phyloP scores from a whole-genome alignment of 768 basidiomycete species.

The Suillus alpinus region DNA sequence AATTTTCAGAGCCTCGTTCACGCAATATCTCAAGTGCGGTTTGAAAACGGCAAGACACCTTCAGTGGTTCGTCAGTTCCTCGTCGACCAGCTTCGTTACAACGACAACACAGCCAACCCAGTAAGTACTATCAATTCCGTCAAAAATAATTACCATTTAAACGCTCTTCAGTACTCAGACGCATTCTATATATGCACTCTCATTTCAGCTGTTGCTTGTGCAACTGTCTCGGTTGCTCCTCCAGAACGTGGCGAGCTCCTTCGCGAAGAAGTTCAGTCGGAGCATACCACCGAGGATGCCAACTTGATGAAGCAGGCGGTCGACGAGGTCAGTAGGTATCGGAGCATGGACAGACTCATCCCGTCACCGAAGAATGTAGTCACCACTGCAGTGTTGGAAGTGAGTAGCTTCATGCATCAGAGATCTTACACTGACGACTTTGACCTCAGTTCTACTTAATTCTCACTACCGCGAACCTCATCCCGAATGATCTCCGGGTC shows the following conservation, averaged over 20 bases:
- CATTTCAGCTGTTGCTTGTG: constrained; percentile 77
- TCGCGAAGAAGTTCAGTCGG: constrained; percentile 61
- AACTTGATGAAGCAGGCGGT: constrained; percentile 71
- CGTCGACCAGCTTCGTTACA: constrained; percentile 90
- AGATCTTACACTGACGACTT: constrained; percentile 8
- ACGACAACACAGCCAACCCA: constrained; percentile 89
- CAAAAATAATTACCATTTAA: constrained; percentile 4
- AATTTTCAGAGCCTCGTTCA: constrained; percentile 64
- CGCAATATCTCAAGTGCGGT: constrained; percentile 82
- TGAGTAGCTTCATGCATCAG: constrained; percentile 33
- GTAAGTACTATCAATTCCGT: constrained; percentile 44
- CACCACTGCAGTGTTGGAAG: constrained; percentile 88
- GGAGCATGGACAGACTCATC: constrained; percentile 92
- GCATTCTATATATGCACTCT: constrained; percentile 86
- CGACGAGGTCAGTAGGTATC: constrained; percentile 85
- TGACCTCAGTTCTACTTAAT: constrained; percentile 70
- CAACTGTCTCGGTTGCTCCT: constrained; percentile 70
- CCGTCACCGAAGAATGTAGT: constrained; percentile 94
- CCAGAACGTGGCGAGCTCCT: constrained; percentile 80
- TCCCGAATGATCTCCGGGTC: constrained; percentile 70
- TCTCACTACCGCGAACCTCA: constrained; percentile 70
- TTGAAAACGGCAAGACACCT: constrained; percentile 84
- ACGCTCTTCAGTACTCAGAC: constrained; percentile 71
- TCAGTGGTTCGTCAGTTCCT: constrained; percentile 84
- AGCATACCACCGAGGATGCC: constrained; percentile 66